Evolutionary conservation across 75 land plant species (phyloP).

Genomic region (Picea glauca): DNA sequence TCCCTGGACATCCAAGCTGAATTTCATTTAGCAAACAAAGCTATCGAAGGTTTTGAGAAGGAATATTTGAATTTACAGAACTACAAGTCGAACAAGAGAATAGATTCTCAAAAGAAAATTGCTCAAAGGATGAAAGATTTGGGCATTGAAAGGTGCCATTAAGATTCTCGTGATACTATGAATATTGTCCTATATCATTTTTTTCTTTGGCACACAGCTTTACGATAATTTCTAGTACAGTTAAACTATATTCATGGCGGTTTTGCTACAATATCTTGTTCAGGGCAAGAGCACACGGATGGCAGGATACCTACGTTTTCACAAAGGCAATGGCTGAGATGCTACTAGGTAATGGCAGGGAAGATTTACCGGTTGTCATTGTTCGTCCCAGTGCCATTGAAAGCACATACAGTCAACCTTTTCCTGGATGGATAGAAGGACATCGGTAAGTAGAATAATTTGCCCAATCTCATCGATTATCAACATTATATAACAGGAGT

Average conservation of each 20-base stretch:
- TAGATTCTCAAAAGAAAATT: conserved; percentile 9
- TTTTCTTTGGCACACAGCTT: neutral
- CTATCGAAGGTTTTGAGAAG: neutral
- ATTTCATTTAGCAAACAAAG: conserved; percentile 32
- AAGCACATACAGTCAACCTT: conserved; percentile 82
- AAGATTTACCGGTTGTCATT: conserved; percentile 75
- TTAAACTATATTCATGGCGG: neutral
- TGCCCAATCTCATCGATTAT: neutral
- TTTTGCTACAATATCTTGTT: neutral
- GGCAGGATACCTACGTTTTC: conserved; percentile 98
- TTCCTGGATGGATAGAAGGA: conserved; percentile 98
- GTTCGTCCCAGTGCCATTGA: conserved; percentile 89
- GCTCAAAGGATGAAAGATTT: conserved; percentile 63
- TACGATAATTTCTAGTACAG: no score
- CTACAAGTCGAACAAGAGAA: neutral
- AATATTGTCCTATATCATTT: conserved; percentile 1
- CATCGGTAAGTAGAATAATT: conserved; percentile 41
- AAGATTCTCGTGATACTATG: neutral
- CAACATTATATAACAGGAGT: neutral
- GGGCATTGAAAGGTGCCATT: conserved; percentile 63
- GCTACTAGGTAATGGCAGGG: conserved; percentile 54
- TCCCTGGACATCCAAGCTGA: conserved; percentile 46
- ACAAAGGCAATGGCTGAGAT: conserved; percentile 98
- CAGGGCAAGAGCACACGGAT: conserved; percentile 77
- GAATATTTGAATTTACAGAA: neutral